Evolutionary conservation across 2,329 filamentous ascomycete species (phyloP).

Genomic region (Calonectria henricotiae): DNA sequence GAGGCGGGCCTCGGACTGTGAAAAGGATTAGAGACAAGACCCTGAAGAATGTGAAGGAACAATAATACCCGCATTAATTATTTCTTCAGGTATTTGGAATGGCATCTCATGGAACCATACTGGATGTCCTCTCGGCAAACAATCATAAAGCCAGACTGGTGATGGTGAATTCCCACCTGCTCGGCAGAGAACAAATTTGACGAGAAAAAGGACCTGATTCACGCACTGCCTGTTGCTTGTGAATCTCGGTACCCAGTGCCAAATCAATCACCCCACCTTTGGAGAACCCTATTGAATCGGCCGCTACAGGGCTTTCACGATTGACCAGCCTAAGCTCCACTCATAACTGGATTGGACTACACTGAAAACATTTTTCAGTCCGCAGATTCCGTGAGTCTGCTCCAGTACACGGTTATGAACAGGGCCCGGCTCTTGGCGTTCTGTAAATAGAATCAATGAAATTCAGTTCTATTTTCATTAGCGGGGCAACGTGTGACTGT

Average conservation of each 20-base stretch:
- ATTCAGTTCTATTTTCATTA: neutral
- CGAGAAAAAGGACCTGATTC: neutral
- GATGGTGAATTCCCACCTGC: neutral
- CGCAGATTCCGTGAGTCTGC: neutral
- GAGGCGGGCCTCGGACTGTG: conserved; percentile 10
- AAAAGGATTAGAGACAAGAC: neutral
- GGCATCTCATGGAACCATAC: conserved; percentile 2
- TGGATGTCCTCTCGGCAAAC: neutral
- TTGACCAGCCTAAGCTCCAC: neutral
- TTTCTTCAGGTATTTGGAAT: conserved; percentile 2
- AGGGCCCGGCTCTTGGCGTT: neutral
- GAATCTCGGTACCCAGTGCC: neutral
- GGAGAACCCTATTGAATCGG: neutral
- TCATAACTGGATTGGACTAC: neutral
- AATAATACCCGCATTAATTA: conserved; percentile 5
- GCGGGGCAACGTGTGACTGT: neutral
- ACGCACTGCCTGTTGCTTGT: neutral
- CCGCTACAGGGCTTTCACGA: no score
- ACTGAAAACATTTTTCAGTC: neutral
- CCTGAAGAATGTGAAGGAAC: no score
- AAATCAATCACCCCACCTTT: neutral
- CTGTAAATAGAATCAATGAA: conserved; percentile 6
- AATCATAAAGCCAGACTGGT: neutral
- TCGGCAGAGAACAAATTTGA: neutral
- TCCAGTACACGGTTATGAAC: neutral